A percentile compares a stretch with the other conserved stretches of the same genome.
phyloP scores from a whole-genome alignment of 345 rosid species.

The Brassica napus region DNA sequence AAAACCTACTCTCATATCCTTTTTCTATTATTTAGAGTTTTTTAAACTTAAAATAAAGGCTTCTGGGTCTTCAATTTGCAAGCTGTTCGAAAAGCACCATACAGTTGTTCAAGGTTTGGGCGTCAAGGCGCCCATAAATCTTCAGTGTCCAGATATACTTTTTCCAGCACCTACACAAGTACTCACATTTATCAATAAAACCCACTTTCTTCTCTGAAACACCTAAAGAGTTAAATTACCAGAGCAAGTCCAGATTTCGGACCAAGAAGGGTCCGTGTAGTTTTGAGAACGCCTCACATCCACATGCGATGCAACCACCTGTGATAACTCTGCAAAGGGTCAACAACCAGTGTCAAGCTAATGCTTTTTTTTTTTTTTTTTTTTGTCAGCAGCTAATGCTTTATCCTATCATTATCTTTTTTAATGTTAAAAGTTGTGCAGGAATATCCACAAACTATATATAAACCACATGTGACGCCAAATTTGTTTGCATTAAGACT shows the following conservation, averaged over 20 bases:
- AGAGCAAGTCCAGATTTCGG: constrained; percentile 58
- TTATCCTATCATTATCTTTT: background rate
- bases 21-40: background rate
- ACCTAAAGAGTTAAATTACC: constrained; percentile 48
- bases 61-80: constrained; percentile 37
- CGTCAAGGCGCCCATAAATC: constrained; percentile 94
- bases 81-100: constrained; percentile 57
- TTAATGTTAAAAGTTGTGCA: background rate
- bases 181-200: constrained; percentile 11
- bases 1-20: background rate
- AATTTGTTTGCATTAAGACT: constrained; percentile 50
- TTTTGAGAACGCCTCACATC: background rate
- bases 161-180: constrained; percentile 81
- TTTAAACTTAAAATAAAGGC: constrained; percentile 15
- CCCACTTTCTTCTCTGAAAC: background rate
- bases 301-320: background rate
- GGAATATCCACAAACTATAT: background rate
- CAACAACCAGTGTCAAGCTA: background rate
- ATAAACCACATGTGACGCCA: background rate
- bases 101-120: constrained; percentile 81
- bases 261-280: constrained; percentile 48
- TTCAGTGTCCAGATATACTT: constrained; percentile 88
- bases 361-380: too few relatives aligned
- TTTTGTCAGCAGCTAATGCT: background rate
- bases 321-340: background rate